phyloP scores from a whole-genome alignment of 805 yeast genomes.

The Grigorovia jiainica region DNA sequence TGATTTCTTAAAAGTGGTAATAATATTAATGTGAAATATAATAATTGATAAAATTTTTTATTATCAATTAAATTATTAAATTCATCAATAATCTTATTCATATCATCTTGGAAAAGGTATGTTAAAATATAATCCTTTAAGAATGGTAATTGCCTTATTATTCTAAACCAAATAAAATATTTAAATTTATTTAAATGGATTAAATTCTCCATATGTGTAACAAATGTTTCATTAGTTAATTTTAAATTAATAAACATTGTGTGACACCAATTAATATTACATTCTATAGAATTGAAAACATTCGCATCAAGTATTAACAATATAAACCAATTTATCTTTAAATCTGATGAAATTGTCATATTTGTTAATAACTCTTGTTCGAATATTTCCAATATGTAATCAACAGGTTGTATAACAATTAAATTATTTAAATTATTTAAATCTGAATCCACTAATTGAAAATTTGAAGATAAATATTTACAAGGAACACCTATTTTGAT shows the following conservation, averaged over 20 bases:
- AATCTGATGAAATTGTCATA: no score
- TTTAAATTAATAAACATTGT: not conserved
- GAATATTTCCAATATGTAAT: not conserved
- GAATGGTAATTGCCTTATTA: constrained; percentile 13
- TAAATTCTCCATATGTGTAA: constrained; percentile 16
- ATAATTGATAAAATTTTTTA: constrained; percentile 11
- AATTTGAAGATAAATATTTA: not conserved
- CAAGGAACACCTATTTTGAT: constrained; percentile 14
- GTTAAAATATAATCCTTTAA: constrained; percentile 11
- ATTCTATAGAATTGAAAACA: constrained; percentile 15
- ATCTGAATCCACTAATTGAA: not conserved
- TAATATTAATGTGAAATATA: constrained; percentile 20
- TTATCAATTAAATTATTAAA: constrained; percentile 17
- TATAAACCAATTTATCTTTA: constrained; percentile 7
- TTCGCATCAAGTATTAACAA: constrained; percentile 23
- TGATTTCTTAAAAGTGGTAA: constrained; percentile 1
- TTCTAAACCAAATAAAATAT: constrained; percentile 20
- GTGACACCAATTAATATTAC: constrained; percentile 12
- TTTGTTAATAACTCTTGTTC: no score
- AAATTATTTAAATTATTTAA: constrained; percentile 11
- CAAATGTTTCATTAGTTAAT: constrained; percentile 7
- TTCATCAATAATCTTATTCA: constrained; percentile 6
- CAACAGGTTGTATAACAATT: constrained; percentile 14
- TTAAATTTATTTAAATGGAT: constrained; percentile 7
- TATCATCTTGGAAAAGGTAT: constrained; percentile 5